Conservation (phyloP, 2,329 filamentous ascomycete species). For the Ceratocystis eucalypticola region DNA sequence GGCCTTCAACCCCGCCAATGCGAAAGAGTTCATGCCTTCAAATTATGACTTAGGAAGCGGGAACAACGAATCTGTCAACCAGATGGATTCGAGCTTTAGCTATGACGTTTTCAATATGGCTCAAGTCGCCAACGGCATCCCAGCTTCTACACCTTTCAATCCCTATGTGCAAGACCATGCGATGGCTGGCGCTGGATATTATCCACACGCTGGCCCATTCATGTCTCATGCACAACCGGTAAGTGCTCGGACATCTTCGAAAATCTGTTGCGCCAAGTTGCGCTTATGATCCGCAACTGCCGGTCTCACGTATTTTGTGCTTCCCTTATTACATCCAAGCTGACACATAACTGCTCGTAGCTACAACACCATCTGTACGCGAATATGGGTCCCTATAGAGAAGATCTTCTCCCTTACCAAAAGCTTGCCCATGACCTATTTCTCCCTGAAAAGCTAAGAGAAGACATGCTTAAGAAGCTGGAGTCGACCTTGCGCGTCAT, state of each 20-base stretch:
- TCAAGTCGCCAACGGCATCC: slow-evolving; percentile 38
- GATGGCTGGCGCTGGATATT: slow-evolving; percentile 49
- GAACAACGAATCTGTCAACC: slow-evolving; percentile 11
- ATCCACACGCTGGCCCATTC: slow-evolving; percentile 43
- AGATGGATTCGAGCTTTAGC: slow-evolving; percentile 16
- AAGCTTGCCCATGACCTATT: slow-evolving; percentile 84
- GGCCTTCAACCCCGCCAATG: slow-evolving; percentile 42
- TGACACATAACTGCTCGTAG: slow-evolving; percentile 27
- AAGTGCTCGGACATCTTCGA: slow-evolving; percentile 22
- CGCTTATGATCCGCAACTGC: neutral
- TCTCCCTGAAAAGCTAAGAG: slow-evolving; percentile 69
- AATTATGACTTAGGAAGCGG: slow-evolving; percentile 15
- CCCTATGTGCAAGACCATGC: slow-evolving; percentile 68
- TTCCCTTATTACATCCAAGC: neutral
- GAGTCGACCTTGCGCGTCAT: slow-evolving; percentile 77
- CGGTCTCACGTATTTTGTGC: neutral
- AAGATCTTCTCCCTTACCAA: slow-evolving; percentile 74
- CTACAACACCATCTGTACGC: slow-evolving; percentile 89
- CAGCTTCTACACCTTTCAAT: slow-evolving; percentile 42
- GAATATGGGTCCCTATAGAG: slow-evolving; percentile 67
- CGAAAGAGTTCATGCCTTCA: slow-evolving; percentile 45
- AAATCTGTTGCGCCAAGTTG: neutral
- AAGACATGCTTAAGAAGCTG: slow-evolving; percentile 78
- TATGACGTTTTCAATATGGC: slow-evolving; percentile 55
- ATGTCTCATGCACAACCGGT: slow-evolving; percentile 47